A percentile compares a stretch with the other conserved stretches of the same genome.
phyloP scores from a whole-genome alignment of 108 stramenopile species.

The Skeletonema tropicum region DNA sequence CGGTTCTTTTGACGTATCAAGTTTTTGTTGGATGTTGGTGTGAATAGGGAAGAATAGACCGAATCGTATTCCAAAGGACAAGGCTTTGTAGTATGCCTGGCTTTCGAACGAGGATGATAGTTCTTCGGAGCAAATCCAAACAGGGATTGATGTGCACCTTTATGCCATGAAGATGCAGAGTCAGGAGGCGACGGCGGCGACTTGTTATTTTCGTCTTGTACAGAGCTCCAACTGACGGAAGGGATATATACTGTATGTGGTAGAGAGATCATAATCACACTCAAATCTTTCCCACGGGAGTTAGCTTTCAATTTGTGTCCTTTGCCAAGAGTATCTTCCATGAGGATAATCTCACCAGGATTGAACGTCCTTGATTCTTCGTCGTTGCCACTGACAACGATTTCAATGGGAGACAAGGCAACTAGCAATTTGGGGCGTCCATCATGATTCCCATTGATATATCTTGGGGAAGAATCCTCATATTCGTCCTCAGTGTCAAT shows the following conservation, averaged over 20 bases:
- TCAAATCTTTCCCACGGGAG: conserved; percentile 37
- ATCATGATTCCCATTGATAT: conserved; percentile 28
- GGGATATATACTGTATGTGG: conserved; percentile 47
- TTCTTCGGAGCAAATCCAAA: conserved; percentile 35
- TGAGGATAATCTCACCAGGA: conserved; percentile 44
- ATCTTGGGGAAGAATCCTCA: conserved; percentile 7
- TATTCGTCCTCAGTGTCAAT: conserved; percentile 26
- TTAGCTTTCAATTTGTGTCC: conserved; percentile 53
- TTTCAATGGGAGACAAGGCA: conserved; percentile 38
- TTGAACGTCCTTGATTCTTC: conserved; percentile 41
- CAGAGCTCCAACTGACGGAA: conserved; percentile 10
- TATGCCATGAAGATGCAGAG: neutral
- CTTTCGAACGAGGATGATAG: conserved; percentile 12
- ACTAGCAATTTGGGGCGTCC: conserved; percentile 42
- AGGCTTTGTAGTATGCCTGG: conserved; percentile 20
- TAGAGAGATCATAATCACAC: conserved; percentile 43
- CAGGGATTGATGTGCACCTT: conserved; percentile 28
- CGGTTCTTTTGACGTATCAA: conserved; percentile 4
- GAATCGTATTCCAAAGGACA: conserved; percentile 49
- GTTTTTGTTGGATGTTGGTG: conserved; percentile 17
- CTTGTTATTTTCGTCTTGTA: neutral
- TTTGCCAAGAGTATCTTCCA: conserved; percentile 56
- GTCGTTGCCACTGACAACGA: conserved; percentile 46
- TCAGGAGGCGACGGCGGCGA: conserved; percentile 25
- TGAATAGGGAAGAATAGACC: conserved; percentile 42